Base-by-base conservation (phyloP, 1,139 yeast species). In the Candida sanyaensis region DNA sequence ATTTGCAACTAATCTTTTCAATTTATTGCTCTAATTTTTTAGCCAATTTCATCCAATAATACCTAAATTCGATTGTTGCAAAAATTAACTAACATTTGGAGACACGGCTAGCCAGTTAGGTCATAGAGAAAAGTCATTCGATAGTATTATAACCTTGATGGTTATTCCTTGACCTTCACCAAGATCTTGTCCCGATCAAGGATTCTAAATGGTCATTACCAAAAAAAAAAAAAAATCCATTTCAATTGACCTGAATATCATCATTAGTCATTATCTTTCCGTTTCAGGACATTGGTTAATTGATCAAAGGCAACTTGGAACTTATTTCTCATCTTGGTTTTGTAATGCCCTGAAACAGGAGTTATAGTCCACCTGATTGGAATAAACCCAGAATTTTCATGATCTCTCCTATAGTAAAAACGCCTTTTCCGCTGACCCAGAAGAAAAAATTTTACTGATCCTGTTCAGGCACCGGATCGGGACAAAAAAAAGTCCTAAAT, bases 371-470 rank as follows among this genome's bases (percentile, higher is more conserved):
- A 12, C 23, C 30, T 17, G 27, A 7, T 37, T 34, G 28, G 9
- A 23, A 6, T 2, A 10, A 34, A 5, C 11, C 8, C 4, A 13
- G 3, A 7, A 3, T 24, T 26, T 6, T 26, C 28, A 26, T 26
- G 6, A 26, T 26, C 28, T 26, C 9, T 6, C 28, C 28, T 17
- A 34, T 8, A 34, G 12, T 9, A 24, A 36, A 36, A 36, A 24
- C 39, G 39, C 43, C 43, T 44, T 21, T 44, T 40, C 47, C 47
- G 47, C 41, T 44, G 13, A 13, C 17, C 47, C 47, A 34, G 17
- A n/a, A n/a, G n/a, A 5, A 24, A 24, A 3, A 3, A n/a, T 6
- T 33, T n/a, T 27, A 8, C 1, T 27, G 12, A 3, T 27, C 43
- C 43, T 36, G 32, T 33, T 34, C 43, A 44, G 47, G 47, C 21